phyloP scores from a whole-genome alignment of 2,329 filamentous ascomycete species.

The Lachnellula occidentalis region DNA sequence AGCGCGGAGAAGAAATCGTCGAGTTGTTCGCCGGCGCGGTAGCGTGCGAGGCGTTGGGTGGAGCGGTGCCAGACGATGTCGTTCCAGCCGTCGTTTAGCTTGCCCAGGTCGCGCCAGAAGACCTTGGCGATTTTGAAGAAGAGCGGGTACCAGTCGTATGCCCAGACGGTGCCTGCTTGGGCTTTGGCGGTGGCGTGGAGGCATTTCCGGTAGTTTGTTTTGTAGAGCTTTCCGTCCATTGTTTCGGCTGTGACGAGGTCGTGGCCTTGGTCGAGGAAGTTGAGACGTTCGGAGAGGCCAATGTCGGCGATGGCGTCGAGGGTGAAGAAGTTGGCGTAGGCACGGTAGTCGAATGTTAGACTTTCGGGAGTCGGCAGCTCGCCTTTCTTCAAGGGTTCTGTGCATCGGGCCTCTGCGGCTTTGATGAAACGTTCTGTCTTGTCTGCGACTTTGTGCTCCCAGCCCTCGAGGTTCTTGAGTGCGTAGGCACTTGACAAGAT shows the following conservation, averaged over 20 bases:
- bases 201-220: conserved; percentile 43
- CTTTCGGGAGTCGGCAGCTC: conserved; percentile 32
- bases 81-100: conserved; percentile 39
- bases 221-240: conserved; percentile 41
- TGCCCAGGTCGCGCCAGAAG: conserved; percentile 37
- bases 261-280: conserved; percentile 45
- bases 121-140: conserved; percentile 43
- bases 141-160: conserved; percentile 45
- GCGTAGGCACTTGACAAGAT: conserved; percentile 47
- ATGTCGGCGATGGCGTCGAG: conserved; percentile 53
- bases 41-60: conserved; percentile 38
- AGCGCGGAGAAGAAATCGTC: conserved; percentile 54
- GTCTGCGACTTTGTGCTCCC: conserved; percentile 51
- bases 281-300: conserved; percentile 45
- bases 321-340: conserved; percentile 51
- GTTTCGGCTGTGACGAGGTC: conserved; percentile 39
- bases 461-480: conserved; percentile 47
- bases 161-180: conserved; percentile 46
- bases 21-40: conserved; percentile 47
- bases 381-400: conserved; percentile 27
- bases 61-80: conserved; percentile 44
- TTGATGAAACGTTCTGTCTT: conserved; percentile 41
- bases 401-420: conserved; percentile 39
- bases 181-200: conserved; percentile 46
- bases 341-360: conserved; percentile 44